Evolutionary conservation across 1,284 basidiomycete genomes (phyloP).

Genomic region (Ustilago trichophora): DNA sequence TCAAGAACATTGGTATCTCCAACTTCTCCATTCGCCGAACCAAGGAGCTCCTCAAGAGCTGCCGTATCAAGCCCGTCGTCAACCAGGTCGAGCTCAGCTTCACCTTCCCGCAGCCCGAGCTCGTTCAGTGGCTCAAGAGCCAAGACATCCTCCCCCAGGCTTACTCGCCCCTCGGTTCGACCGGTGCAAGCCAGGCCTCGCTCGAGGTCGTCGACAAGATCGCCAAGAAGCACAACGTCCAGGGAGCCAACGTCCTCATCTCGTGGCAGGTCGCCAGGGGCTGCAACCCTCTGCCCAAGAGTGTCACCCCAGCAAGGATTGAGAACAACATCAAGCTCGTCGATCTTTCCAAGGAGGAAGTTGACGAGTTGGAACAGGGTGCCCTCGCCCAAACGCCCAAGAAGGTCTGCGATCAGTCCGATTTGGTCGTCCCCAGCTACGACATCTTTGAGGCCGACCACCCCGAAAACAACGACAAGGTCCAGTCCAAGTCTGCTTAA

Average conservation of each 20-base stretch:
- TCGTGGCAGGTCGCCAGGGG: conserved; percentile 58
- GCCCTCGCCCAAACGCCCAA: conserved; percentile 67
- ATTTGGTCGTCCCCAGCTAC: conserved; percentile 49
- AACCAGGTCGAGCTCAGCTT: conserved; percentile 63
- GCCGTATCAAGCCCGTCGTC: conserved; percentile 54
- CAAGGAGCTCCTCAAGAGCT: conserved; percentile 51
- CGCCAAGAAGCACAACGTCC: conserved; percentile 52
- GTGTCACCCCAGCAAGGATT: conserved; percentile 43
- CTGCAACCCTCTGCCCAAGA: conserved; percentile 56
- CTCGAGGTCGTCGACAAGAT: conserved; percentile 52
- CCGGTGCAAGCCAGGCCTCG: conserved; percentile 45
- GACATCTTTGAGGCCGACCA: conserved; percentile 55
- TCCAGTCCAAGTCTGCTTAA: conserved; percentile 41
- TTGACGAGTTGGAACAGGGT: conserved; percentile 65
- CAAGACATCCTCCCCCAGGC: conserved; percentile 54
- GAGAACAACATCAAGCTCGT: conserved; percentile 56
- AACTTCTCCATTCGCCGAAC: conserved; percentile 62
- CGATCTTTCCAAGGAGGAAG: conserved; percentile 71
- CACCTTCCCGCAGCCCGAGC: conserved; percentile 76
- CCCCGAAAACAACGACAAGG: conserved; percentile 53
- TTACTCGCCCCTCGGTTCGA: conserved; percentile 59
- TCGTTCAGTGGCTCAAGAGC: conserved; percentile 74
- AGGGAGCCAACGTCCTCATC: conserved; percentile 55
- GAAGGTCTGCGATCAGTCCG: conserved; percentile 57
- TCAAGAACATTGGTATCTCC: conserved; percentile 73